Evolutionary conservation across 2,329 filamentous ascomycete genomes (phyloP), one percentile per base, ranked within the genome.

Genomic region (Penicillium vulpinum): DNA sequence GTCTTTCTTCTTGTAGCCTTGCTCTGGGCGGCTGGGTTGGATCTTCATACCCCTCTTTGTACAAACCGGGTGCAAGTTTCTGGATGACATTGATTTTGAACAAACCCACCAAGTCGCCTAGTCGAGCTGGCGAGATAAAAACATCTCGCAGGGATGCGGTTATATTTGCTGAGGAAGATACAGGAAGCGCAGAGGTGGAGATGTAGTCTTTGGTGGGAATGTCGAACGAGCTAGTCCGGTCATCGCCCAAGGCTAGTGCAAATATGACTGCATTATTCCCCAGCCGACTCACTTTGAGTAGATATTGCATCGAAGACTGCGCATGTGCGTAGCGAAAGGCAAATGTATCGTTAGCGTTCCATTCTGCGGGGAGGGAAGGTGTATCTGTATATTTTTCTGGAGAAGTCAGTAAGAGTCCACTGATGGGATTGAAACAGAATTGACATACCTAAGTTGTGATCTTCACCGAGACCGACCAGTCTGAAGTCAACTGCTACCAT

Each of bases 241-340:
- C 92, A 69, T 92, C 89, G 26, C 89, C 90, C 16, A 92, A 74
- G 1, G 85, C 91, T 39, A 96, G 80, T 4, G 88, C 92, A 66
- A 91, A 86, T 38, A 97, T 81, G 59, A 96, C 87, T n/a, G 89
- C 88, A 70, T 93, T 96, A 66, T 83, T 83, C 41, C 92, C 92
- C 66, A 97, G 83, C 51, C 91, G 85, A 72, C 88, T 91, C 60
- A 96, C 77, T 71, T 92, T 93, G 64, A 97, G 73, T 28, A 96
- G 81, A 70, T 89, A 96, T 57, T 88, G 85, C 84, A 92, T 90
- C 16, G 91, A 87, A 0, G 91, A 96, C 71, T 96, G 90, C 24
- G 85, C 81, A 74, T 97, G 92, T 4, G 86, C 85, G 77, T 97
- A 97, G 61, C 92, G 85, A 75, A 97, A 97, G 54, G 88, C 85